Evolutionary conservation across 2,329 filamentous ascomycete genomes (phyloP), one percentile per base, ranked within the genome.

Genomic region (Epichloe baconii): DNA sequence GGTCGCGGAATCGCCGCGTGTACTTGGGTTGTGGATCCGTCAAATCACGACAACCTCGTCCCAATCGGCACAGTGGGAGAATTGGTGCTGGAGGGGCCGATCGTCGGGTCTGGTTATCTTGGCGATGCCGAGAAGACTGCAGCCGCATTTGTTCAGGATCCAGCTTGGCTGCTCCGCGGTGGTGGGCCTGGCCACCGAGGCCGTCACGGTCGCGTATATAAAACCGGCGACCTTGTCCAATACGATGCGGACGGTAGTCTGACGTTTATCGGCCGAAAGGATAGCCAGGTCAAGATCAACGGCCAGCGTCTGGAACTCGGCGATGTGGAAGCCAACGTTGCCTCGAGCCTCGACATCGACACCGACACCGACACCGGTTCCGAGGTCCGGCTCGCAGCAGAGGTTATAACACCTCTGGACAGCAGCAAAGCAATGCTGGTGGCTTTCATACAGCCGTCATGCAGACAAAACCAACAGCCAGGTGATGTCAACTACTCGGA

Each of bases 251-350:
- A 73, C 48, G 68, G 69, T 4, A 55, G 53, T 15, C 59, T 75
- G 8, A 55, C 61, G 0, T 73, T 67, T 48, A 56, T 76, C 37
- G 75, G 74, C 35, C 65, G 77, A 31, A 76, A 75, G 54, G 77
- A 80, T 55, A 67, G 65, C 0, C 77, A 80, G 58, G 68, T 80
- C 40, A 81, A 81, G 56, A 61, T 80, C 10, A 68, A 70, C 17
- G 79, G 80, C 15, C 55, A 57, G 44, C 52, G 55, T 5, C 44
- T 57, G 36, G 55, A 57, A 15, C 52, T 54, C 7, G 52, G 41
- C 26, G 53, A 50, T 19, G 50, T 55, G 12, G 55, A 54, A 42
- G 19, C n/a, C 46, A 44, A 42, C 11, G 12, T 41, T 35, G 17
- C 14, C 3, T 41, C 36, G 17, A 21, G 23, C 31, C 37, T 48